Evolutionary conservation across 139 green algal species (phyloP).

Genomic region (Bryopsis sp.): DNA sequence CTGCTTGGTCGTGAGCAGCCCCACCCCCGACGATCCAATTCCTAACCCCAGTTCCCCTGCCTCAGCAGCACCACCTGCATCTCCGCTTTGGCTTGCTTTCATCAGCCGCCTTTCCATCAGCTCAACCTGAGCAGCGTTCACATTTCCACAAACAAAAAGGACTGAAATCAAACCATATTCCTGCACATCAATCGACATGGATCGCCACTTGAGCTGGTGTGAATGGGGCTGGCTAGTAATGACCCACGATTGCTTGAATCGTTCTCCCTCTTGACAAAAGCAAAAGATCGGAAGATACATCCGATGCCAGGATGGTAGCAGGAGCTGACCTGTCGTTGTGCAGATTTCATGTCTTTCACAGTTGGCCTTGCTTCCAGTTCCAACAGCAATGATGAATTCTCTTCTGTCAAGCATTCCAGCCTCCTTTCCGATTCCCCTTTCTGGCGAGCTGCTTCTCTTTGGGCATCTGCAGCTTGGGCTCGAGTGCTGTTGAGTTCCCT

Average conservation of each 20-base stretch:
- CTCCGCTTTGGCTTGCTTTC: not conserved
- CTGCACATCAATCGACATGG: no score
- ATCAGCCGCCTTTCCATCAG: not conserved
- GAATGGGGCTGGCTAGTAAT: no score
- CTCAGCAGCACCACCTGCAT: conserved; percentile 1
- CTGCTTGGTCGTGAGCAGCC: conserved; percentile 35
- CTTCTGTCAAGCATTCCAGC: conserved; percentile 29
- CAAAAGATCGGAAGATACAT: no score
- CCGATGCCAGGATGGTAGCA: no score
- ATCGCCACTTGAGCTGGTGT: no score
- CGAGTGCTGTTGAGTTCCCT: conserved; percentile 27
- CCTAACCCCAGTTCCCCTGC: not conserved
- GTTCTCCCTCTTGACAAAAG: no score
- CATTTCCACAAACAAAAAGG: no score
- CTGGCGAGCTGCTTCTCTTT: conserved; percentile 25
- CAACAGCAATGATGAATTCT: conserved; percentile 37
- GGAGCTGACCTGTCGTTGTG: conserved; percentile 17
- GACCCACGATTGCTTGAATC: no score
- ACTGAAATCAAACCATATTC: no score
- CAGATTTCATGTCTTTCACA: conserved; percentile 22
- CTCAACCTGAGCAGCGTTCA: no score
- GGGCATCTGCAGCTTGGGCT: conserved; percentile 27
- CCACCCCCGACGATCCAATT: not conserved
- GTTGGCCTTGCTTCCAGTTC: conserved; percentile 30
- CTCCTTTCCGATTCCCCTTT: conserved; percentile 38